Conservation (phyloP, 225 moss, liverwort and hornwort genomes). For the Marchantia paleacea region DNA sequence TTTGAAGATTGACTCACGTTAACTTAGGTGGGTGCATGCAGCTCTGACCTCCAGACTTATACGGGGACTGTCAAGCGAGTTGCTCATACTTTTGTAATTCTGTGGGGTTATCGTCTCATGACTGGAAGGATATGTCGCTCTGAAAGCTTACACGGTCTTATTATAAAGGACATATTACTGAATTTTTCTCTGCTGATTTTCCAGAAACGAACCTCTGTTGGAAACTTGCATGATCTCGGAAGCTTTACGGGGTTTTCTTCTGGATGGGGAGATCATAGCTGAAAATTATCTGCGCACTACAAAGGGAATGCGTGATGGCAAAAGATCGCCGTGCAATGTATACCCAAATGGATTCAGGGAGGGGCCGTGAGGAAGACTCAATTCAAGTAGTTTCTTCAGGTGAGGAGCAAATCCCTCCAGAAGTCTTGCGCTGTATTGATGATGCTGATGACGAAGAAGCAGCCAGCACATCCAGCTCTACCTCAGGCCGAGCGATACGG, state of each 20-base stretch:
- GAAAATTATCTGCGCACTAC: neutral
- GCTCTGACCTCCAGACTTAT: neutral
- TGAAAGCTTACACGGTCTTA: neutral
- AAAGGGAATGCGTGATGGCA: slow-evolving; percentile 5
- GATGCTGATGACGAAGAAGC: slow-evolving; percentile 23
- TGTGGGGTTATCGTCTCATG: neutral
- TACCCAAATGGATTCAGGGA: slow-evolving; percentile 27
- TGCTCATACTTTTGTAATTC: neutral
- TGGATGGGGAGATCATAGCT: neutral
- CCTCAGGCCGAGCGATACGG: slow-evolving; percentile 7
- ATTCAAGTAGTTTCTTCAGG: slow-evolving; percentile 1
- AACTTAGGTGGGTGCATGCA: neutral
- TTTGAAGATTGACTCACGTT: neutral
- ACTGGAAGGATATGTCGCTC: neutral
- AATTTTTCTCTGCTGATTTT: neutral
- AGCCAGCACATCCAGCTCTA: slow-evolving; percentile 26
- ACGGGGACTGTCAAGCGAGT: neutral
- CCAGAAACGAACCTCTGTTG: slow-evolving; percentile 9
- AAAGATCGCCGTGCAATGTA: slow-evolving; percentile 23
- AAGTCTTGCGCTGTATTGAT: slow-evolving; percentile 1
- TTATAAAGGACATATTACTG: neutral
- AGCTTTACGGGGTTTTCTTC: neutral
- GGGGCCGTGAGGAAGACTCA: slow-evolving; percentile 15
- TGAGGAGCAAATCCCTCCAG: slow-evolving; percentile 12
- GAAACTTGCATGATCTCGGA: neutral